Evolutionary conservation across 305 asterid genomes (phyloP).

Genomic region (Fraxinus latifolia): DNA sequence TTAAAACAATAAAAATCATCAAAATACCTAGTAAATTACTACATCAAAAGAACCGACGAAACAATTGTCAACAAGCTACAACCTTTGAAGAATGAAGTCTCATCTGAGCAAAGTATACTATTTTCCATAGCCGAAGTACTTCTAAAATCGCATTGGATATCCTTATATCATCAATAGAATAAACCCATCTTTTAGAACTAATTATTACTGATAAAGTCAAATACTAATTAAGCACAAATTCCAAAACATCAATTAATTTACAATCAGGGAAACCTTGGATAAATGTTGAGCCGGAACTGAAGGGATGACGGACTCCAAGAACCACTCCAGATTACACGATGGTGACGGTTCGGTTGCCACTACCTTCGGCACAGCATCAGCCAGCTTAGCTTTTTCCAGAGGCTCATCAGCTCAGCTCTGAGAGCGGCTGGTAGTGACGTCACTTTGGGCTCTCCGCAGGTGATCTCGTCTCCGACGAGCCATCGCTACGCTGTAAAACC

Average conservation of each 20-base stretch:
- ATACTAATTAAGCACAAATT: not conserved
- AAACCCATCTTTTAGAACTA: not conserved
- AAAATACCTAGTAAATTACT: not conserved
- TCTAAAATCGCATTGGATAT: not conserved
- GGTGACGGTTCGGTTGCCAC: conserved; percentile 31
- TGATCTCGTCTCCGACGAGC: conserved; percentile 59
- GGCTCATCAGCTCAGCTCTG: conserved; percentile 40
- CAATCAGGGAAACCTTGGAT: conserved; percentile 58
- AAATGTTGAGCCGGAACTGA: conserved; percentile 66
- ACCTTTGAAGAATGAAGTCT: not conserved
- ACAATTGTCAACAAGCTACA: not conserved
- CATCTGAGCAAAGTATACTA: not conserved
- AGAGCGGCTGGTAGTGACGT: conserved; percentile 30
- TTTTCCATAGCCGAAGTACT: not conserved
- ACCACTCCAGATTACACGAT: conserved; percentile 69
- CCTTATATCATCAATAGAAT: not conserved
- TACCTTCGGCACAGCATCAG: conserved; percentile 20
- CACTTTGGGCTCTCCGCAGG: conserved; percentile 67
- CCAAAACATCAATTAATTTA: conserved; percentile 16
- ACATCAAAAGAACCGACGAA: not conserved
- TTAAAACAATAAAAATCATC: not conserved
- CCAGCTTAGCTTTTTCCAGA: conserved; percentile 36
- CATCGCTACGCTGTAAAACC: conserved; percentile 73
- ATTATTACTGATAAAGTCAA: not conserved
- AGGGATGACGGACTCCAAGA: conserved; percentile 76